Base-by-base conservation (phyloP, 345 rosid species). In the Populus davidiana region DNA sequence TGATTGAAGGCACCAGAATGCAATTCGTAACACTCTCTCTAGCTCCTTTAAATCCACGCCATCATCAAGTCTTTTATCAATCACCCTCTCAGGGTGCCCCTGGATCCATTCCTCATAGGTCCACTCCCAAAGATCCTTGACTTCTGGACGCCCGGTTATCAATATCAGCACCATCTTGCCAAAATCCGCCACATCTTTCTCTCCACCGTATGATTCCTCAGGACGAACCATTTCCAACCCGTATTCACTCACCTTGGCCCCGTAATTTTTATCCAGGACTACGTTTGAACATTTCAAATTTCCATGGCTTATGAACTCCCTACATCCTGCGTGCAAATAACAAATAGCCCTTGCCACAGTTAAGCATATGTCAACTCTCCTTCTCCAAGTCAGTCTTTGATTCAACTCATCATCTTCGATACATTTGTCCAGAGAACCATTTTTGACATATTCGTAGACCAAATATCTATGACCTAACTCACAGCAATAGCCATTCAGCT, bases 231-330 rank as follows among this genome's bases (percentile, higher is more conserved):
- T 69, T 16, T 82, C 70, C 25, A 89, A 69, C 78, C 94, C 95
- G n/a, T 88, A 94, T 76, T 88, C 94, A 20, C 79, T 88, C 69
- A 92, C 81, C 84, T 89, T 94, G 52, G 93, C 94, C 74, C 88
- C 92, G 5, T 86, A 76, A 29, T 83, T 86, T 76, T 88, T 94
- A 11, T 90, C 95, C 65, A 94, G 81, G 23, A 94, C 77, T 43
- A 94, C 79, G 70, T 90, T 90, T 71, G 85, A 87, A 12, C 93
- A 91, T 84, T 86, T 90, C 86, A 94, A 81, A 78, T 89, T 91
- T 75, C 94, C 97, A 69, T 92, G 98, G 85, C 89, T 85, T 33
- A 92, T 62, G 63, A 91, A 92, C 76, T 94, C 97, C 78, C 96
- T 85, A 73, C 98, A 92, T 47, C 82, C 93, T 0, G 86, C 81